These are phyloP conservation scores for Amanita inopinata DNA, from an alignment of 768 basidiomycete genomes.

Conservation along the genomic window DNA sequence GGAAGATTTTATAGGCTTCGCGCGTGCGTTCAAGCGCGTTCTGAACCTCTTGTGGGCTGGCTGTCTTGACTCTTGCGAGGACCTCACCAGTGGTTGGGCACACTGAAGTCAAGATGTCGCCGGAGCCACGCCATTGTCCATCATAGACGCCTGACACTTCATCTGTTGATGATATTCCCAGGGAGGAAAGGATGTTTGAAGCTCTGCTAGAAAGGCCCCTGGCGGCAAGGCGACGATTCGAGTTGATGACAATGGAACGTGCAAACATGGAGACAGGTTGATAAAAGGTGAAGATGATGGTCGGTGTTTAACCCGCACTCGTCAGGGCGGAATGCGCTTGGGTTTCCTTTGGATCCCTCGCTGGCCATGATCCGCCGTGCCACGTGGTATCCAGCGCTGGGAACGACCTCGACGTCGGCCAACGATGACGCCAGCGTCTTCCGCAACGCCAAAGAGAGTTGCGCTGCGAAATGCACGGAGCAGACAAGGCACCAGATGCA, in stretches of 20 bases:
- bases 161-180: slow-evolving; percentile 48
- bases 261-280: slow-evolving; percentile 13
- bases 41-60: slow-evolving; percentile 65
- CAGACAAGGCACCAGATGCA: too few relatives aligned
- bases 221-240: slow-evolving; percentile 8
- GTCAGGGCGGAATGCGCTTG: background rate
- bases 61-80: slow-evolving; percentile 65
- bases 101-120: slow-evolving; percentile 55
- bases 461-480: too few relatives aligned
- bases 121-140: slow-evolving; percentile 72
- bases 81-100: slow-evolving; percentile 88
- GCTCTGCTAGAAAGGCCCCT: slow-evolving; percentile 51
- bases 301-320: background rate
- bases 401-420: too few relatives aligned
- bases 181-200: slow-evolving; percentile 50
- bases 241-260: slow-evolving; percentile 15
- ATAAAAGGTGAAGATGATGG: slow-evolving; percentile 1
- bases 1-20: slow-evolving; percentile 63
- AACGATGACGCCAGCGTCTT: too few relatives aligned
- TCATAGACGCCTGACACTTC: slow-evolving; percentile 74
- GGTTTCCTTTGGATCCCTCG: background rate
- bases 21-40: slow-evolving; percentile 56
- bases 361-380: background rate
- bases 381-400: too few relatives aligned
- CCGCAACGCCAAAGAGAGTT: too few relatives aligned